Percentiles rank a stretch among this genome's conserved stretches.
Conservation (phyloP, 106 monocot genomes). For the Phalaenopsis equestris region DNA sequence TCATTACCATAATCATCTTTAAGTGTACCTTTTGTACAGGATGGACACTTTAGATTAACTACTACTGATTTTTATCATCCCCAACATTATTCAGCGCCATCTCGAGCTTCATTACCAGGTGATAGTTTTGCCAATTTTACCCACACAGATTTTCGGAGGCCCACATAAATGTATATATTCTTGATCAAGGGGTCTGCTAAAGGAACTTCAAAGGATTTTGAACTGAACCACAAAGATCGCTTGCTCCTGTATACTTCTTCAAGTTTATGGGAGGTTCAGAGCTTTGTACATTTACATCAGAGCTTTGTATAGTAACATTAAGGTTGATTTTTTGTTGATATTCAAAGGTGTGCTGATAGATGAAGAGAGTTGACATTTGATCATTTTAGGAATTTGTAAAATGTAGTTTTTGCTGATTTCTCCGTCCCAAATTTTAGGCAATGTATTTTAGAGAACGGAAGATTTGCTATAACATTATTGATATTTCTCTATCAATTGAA, state of each 20-base stretch:
- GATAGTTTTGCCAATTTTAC: constrained; percentile 47
- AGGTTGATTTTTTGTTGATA: constrained; percentile 3
- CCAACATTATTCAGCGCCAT: constrained; percentile 27
- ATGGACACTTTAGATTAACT: constrained; percentile 18
- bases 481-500: not conserved
- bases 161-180: constrained; percentile 26
- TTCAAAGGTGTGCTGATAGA: constrained; percentile 10
- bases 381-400: constrained; percentile 50
- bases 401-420: constrained; percentile 49
- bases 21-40: constrained; percentile 29
- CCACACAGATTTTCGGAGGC: constrained; percentile 71
- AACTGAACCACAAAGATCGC: not conserved
- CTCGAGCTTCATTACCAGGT: constrained; percentile 36
- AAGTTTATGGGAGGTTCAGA: constrained; percentile 2
- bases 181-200: constrained; percentile 8
- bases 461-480: not conserved
- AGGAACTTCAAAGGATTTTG: not conserved
- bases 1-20: constrained; percentile 29
- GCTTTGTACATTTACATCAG: constrained; percentile 5
- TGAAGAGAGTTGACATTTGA: constrained; percentile 24
- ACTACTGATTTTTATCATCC: constrained; percentile 34
- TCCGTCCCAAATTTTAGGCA: not conserved
- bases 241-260: not conserved
- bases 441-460: not conserved
- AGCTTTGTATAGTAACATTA: not conserved